A percentile compares a stretch with the other conserved stretches of the same genome.
Conservation (phyloP, 331 rosid genomes). For the Acacia concinna region DNA sequence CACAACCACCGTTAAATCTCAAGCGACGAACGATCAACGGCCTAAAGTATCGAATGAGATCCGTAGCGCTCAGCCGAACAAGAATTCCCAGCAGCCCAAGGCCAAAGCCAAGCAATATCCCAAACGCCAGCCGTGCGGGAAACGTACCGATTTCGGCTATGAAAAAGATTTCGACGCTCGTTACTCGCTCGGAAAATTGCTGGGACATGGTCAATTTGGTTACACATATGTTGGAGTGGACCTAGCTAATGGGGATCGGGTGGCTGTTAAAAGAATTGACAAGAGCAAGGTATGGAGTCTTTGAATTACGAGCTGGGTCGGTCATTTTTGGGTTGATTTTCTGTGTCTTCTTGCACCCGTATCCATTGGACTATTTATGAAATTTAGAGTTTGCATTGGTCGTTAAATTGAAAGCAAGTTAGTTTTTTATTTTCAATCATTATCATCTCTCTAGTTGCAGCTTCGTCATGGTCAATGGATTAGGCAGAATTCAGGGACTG, state of each 20-base stretch:
- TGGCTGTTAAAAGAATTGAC: conserved; percentile 93
- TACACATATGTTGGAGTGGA: conserved; percentile 87
- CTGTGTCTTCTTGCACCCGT: background rate
- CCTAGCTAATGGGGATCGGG: conserved; percentile 84
- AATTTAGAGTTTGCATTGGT: conserved; percentile 20
- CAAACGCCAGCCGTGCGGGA: conserved; percentile 70
- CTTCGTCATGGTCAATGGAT: conserved; percentile 33
- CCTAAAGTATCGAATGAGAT: conserved; percentile 37
- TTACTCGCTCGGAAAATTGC: conserved; percentile 80
- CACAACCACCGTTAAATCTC: conserved; percentile 3
- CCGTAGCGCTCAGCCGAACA: conserved; percentile 13
- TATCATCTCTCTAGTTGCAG: conserved; percentile 10
- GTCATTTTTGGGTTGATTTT: background rate
- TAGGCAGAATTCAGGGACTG: background rate
- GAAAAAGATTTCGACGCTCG: conserved; percentile 62
- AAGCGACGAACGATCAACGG: conserved; percentile 30
- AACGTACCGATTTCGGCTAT: conserved; percentile 92
- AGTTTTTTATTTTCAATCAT: background rate
- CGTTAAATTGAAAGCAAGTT: background rate
- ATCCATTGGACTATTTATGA: background rate
- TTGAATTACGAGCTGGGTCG: conserved; percentile 4
- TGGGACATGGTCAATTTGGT: conserved; percentile 97
- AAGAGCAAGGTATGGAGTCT: conserved; percentile 72
- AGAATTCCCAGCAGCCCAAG: conserved; percentile 32
- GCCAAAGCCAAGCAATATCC: conserved; percentile 32